Evolutionary conservation across 768 basidiomycete genomes (phyloP).

Genomic region (Lactarius sanguifluus): DNA sequence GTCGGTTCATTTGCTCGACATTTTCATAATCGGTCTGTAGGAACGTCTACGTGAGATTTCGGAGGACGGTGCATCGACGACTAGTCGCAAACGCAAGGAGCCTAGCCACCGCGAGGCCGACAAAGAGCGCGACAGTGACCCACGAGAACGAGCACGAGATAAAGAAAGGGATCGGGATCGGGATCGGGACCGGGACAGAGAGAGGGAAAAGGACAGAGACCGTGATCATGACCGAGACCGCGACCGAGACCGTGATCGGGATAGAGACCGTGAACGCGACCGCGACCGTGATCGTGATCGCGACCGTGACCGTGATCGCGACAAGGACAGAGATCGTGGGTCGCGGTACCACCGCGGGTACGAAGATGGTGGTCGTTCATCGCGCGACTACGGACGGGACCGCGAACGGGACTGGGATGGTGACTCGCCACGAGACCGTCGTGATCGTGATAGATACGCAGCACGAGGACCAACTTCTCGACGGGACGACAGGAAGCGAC

Average conservation of each 20-base stretch:
- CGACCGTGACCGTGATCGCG: slow-evolving; percentile 31
- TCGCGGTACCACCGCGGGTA: slow-evolving; percentile 30
- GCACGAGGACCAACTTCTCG: slow-evolving; percentile 57
- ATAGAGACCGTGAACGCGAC: slow-evolving; percentile 33
- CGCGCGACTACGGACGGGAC: slow-evolving; percentile 33
- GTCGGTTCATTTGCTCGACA: slow-evolving; percentile 2
- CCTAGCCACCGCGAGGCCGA: slow-evolving; percentile 41
- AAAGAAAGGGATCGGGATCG: slow-evolving; percentile 38
- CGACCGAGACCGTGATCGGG: slow-evolving; percentile 33
- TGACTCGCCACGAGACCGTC: slow-evolving; percentile 32
- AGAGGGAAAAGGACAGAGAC: slow-evolving; percentile 21
- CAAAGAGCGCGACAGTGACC: slow-evolving; percentile 40
- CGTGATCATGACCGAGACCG: slow-evolving; percentile 27
- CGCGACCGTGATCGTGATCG: slow-evolving; percentile 38
- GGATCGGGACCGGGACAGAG: slow-evolving; percentile 31
- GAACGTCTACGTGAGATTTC: slow-evolving; percentile 76
- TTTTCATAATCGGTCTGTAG: slow-evolving; percentile 37
- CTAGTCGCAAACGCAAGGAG: slow-evolving; percentile 79
- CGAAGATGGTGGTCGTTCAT: slow-evolving; percentile 27
- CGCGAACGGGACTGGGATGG: slow-evolving; percentile 35
- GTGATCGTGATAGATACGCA: slow-evolving; percentile 44
- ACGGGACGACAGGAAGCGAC: slow-evolving; percentile 50
- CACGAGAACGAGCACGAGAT: slow-evolving; percentile 40
- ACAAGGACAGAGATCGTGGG: slow-evolving; percentile 23
- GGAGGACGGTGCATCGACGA: slow-evolving; percentile 79